These are phyloP conservation scores for Hypoxylon crocopeplum DNA, from an alignment of 495 filamentous ascomycete genomes.

Conservation along the genomic window DNA sequence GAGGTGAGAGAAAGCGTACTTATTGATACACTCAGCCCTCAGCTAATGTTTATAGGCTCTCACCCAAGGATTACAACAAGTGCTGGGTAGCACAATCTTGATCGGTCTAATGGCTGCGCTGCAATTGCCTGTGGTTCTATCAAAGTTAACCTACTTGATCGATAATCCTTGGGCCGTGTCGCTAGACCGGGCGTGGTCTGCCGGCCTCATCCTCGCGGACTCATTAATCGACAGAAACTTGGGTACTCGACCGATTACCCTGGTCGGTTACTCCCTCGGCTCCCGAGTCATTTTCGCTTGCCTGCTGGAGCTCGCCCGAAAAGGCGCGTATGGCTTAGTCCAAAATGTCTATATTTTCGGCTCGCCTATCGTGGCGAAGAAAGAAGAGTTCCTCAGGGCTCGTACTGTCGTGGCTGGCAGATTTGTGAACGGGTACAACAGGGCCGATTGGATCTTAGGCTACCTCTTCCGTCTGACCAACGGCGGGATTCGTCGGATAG, in stretches of 20 bases:
- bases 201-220: slow-evolving; percentile 94
- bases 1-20: slow-evolving; percentile 66
- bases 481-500: slow-evolving; percentile 89
- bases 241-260: slow-evolving; percentile 86
- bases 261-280: slow-evolving; percentile 96
- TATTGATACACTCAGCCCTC: not conserved
- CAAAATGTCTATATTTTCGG: slow-evolving; percentile 98
- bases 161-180: slow-evolving; percentile 99
- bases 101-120: slow-evolving; percentile 89
- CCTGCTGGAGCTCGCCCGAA: slow-evolving; percentile 82
- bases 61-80: slow-evolving; percentile 94
- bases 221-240: slow-evolving; percentile 92
- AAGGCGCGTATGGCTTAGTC: slow-evolving; percentile 87
- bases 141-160: slow-evolving; percentile 95
- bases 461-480: slow-evolving; percentile 96
- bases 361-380: slow-evolving; percentile 87
- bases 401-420: slow-evolving; percentile 84
- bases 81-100: slow-evolving; percentile 88
- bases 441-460: slow-evolving; percentile 96
- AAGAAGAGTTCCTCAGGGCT: slow-evolving; percentile 85
- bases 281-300: slow-evolving; percentile 93
- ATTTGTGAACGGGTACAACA: slow-evolving; percentile 94
- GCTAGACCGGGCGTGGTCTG: slow-evolving; percentile 82
- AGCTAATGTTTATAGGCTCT: slow-evolving; percentile 68
- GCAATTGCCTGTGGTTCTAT: slow-evolving; percentile 89